Evolutionary conservation across 495 filamentous ascomycete genomes (phyloP).

Genomic region (Lasiosphaeria hispida): DNA sequence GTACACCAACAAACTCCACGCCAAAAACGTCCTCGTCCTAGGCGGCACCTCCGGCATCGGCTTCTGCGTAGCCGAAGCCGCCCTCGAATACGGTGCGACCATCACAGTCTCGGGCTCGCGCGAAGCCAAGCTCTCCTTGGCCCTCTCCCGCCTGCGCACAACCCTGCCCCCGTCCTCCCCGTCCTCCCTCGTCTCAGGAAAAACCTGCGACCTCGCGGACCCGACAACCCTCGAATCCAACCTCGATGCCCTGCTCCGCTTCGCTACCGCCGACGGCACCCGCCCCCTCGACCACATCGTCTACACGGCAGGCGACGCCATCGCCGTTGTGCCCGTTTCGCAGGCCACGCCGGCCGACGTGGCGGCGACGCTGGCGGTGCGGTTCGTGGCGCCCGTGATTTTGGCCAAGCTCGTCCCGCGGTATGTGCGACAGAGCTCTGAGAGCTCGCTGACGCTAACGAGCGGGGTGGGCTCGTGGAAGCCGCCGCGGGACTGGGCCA

Average conservation of each 20-base stretch:
- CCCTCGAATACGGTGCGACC: conserved; percentile 46
- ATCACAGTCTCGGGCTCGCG: conserved; percentile 55
- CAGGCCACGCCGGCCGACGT: conserved; percentile 41
- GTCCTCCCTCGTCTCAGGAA: conserved; percentile 28
- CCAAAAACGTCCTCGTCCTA: conserved; percentile 48
- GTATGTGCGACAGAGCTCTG: conserved; percentile 36
- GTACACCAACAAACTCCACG: conserved; percentile 33
- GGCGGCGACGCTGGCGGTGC: conserved; percentile 40
- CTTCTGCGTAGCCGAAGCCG: conserved; percentile 50
- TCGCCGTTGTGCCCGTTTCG: conserved; percentile 31
- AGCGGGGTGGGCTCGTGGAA: conserved; percentile 40
- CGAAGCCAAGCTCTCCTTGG: conserved; percentile 32
- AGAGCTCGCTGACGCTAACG: conserved; percentile 53
- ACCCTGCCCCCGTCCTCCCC: conserved; percentile 26
- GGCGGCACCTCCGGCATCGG: conserved; percentile 58
- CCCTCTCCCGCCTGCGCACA: conserved; percentile 39
- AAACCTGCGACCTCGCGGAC: conserved; percentile 50
- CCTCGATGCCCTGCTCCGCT: conserved; percentile 46
- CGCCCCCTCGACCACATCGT: conserved; percentile 59
- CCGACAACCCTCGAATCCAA: conserved; percentile 40
- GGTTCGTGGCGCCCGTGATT: conserved; percentile 48
- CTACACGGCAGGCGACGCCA: conserved; percentile 54
- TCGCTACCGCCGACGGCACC: conserved; percentile 25
- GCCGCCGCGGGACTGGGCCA: conserved; percentile 1
- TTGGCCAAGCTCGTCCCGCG: conserved; percentile 48